phyloP scores from a whole-genome alignment of 495 filamentous ascomycete genomes.

The Daldinia caldariorum region DNA sequence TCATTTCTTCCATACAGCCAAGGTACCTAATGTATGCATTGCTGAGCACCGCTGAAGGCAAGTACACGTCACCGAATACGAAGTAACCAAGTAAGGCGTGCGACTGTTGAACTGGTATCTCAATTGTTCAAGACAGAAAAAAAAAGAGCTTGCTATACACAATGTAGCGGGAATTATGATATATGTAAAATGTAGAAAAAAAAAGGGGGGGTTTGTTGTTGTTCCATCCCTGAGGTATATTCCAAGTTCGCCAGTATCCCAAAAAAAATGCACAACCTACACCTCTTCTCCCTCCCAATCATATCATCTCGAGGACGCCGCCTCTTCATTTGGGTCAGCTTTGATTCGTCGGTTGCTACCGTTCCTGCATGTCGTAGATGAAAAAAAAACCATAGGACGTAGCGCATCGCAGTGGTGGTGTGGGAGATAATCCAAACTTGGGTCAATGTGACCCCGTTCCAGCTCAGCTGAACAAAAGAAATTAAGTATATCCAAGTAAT shows the following conservation, averaged over 20 bases:
- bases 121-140: slow-evolving; percentile 16
- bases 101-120: slow-evolving; percentile 18
- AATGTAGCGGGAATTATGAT: slow-evolving; percentile 29
- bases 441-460: slow-evolving; percentile 28
- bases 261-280: slow-evolving; percentile 13
- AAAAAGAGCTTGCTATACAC: slow-evolving; percentile 17
- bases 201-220: slow-evolving; percentile 2
- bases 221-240: slow-evolving; percentile 41
- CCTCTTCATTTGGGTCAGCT: slow-evolving; percentile 22
- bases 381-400: slow-evolving; percentile 5
- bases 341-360: slow-evolving; percentile 19
- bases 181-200: slow-evolving; percentile 10
- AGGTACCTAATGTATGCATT: background rate
- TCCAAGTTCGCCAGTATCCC: slow-evolving; percentile 37
- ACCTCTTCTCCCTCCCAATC: slow-evolving; percentile 19
- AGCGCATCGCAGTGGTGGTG: background rate
- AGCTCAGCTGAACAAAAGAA: slow-evolving; percentile 50
- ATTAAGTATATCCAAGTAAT: slow-evolving; percentile 39
- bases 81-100: background rate
- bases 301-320: slow-evolving; percentile 41
- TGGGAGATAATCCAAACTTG: slow-evolving; percentile 1
- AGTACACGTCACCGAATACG: background rate
- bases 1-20: background rate
- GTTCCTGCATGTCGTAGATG: slow-evolving; percentile 24
- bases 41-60: background rate